phyloP scores from a whole-genome alignment of 2,329 filamentous ascomycete genomes.

The Rhynchosporium secalis region DNA sequence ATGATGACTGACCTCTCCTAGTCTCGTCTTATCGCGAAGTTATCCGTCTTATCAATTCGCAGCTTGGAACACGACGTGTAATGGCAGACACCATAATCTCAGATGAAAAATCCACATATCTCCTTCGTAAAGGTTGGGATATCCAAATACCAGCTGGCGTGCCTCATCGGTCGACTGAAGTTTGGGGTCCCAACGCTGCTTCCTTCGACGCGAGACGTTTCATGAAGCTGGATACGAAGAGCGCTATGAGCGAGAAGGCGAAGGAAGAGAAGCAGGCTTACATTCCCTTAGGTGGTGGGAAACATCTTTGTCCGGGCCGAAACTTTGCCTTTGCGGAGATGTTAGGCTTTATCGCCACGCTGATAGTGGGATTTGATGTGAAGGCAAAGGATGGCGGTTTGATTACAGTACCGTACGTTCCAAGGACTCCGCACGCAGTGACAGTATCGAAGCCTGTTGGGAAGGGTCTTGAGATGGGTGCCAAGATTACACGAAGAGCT shows the following conservation, averaged over 20 bases:
- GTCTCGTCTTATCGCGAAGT: conserved; percentile 48
- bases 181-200: conserved; percentile 46
- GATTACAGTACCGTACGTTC: conserved; percentile 22
- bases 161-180: conserved; percentile 42
- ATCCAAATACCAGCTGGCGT: conserved; percentile 47
- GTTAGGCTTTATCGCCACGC: conserved; percentile 37
- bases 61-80: conserved; percentile 44
- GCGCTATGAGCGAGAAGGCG: conserved; percentile 16
- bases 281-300: conserved; percentile 43
- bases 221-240: conserved; percentile 29
- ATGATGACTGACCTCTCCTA: conserved; percentile 45
- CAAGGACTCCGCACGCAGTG: conserved; percentile 22
- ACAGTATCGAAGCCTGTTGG: conserved; percentile 27
- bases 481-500: conserved; percentile 27
- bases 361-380: conserved; percentile 40
- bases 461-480: conserved; percentile 21
- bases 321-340: conserved; percentile 44
- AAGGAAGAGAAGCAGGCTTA: conserved; percentile 32
- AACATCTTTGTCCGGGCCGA: conserved; percentile 43
- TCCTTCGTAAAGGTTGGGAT: conserved; percentile 44
- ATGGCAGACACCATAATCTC: conserved; percentile 44
- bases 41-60: conserved; percentile 44
- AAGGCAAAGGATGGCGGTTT: conserved; percentile 19
- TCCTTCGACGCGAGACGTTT: conserved; percentile 47
- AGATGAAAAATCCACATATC: conserved; percentile 40